A percentile compares a stretch with the other conserved stretches of the same genome.
phyloP scores from a whole-genome alignment of 345 rosid genomes.

The Eucalyptus virginea region DNA sequence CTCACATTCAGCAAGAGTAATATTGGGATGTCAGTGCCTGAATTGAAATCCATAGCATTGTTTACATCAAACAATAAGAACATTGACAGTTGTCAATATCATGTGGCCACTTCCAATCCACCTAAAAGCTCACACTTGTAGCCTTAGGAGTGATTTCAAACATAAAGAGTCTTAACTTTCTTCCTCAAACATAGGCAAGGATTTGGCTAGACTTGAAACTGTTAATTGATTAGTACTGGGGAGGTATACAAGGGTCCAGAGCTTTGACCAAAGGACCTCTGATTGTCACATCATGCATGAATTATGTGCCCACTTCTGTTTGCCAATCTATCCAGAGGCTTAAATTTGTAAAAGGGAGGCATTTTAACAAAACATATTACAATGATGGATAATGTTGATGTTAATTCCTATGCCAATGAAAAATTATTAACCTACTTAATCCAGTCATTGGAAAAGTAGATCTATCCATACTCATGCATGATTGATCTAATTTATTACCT shows the following conservation, averaged over 20 bases:
- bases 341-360: background rate
- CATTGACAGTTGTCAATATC: background rate
- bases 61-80: background rate
- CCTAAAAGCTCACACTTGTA: background rate
- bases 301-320: background rate
- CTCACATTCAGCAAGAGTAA: background rate
- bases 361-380: background rate
- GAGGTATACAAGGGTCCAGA: background rate
- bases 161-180: background rate
- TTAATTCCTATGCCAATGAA: background rate
- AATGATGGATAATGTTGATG: background rate
- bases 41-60: background rate
- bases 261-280: background rate
- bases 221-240: background rate
- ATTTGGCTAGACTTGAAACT: background rate
- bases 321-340: background rate
- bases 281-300: background rate
- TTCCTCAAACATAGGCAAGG: background rate
- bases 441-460: background rate
- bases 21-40: background rate
- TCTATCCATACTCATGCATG: background rate
- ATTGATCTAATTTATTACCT: constrained; percentile 31
- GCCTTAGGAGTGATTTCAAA: background rate
- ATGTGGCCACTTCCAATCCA: background rate
- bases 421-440: background rate